A percentile compares a stretch with the other conserved stretches of the same genome.
phyloP scores from a whole-genome alignment of 345 rosid genomes.

The Trapa bicornis region DNA sequence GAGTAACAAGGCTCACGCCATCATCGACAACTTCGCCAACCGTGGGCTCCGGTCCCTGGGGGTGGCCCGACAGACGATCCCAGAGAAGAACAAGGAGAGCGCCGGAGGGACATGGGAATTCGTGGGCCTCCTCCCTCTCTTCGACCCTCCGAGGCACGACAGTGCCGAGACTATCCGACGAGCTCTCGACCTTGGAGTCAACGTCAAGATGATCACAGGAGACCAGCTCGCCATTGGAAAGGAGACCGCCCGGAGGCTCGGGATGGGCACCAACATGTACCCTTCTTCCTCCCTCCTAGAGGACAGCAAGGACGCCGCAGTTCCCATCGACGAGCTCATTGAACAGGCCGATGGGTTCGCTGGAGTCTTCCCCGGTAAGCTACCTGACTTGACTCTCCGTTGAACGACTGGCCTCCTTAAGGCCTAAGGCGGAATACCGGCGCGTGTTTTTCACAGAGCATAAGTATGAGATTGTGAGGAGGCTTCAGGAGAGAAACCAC shows the following conservation, averaged over 20 bases:
- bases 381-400: too few relatives aligned
- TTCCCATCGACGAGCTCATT: conserved; percentile 60
- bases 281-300: conserved; percentile 70
- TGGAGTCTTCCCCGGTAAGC: conserved; percentile 75
- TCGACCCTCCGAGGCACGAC: conserved; percentile 86
- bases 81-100: conserved; percentile 70
- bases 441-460: conserved; percentile 29
- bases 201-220: conserved; percentile 83
- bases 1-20: conserved; percentile 35
- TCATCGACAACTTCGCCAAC: conserved; percentile 57
- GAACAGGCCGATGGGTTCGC: conserved; percentile 82
- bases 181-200: conserved; percentile 76
- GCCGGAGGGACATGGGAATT: conserved; percentile 74
- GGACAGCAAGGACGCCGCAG: conserved; percentile 40
- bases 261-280: conserved; percentile 83
- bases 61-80: conserved; percentile 48
- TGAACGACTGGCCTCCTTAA: too few relatives aligned
- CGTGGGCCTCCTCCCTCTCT: conserved; percentile 84
- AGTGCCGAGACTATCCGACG: conserved; percentile 71
- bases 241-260: conserved; percentile 83
- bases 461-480: conserved; percentile 68
- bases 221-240: conserved; percentile 84
- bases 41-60: conserved; percentile 84
- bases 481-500: conserved; percentile 63
- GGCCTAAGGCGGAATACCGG: neutral